Conservation (phyloP, 2,329 filamentous ascomycete species). For the Ophiostoma sp. region DNA sequence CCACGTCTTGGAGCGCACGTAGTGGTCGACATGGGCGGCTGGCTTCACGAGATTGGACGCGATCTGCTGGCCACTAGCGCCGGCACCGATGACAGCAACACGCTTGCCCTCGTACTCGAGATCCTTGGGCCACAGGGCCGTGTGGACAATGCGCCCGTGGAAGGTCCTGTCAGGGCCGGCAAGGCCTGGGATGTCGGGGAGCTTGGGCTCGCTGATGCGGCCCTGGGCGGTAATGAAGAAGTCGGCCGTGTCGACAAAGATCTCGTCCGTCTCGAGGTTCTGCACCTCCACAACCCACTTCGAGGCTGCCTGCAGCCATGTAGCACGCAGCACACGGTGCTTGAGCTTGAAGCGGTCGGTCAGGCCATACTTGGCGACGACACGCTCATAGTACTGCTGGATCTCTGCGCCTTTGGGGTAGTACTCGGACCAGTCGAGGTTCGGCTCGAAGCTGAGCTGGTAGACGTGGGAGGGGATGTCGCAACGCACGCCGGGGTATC, state of each 20-base stretch:
- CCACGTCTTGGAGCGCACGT: constrained; percentile 29
- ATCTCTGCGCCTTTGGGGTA: constrained; percentile 26
- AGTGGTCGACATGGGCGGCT: constrained; percentile 26
- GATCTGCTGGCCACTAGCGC: constrained; percentile 31
- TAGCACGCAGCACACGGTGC: constrained; percentile 23
- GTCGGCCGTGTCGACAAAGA: constrained; percentile 32
- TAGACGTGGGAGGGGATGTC: constrained; percentile 19
- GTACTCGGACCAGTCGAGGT: constrained; percentile 26
- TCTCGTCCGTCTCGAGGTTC: constrained; percentile 38
- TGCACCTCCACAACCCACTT: constrained; percentile 33
- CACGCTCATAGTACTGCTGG: constrained; percentile 25
- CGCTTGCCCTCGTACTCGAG: constrained; percentile 26
- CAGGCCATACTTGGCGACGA: constrained; percentile 21
- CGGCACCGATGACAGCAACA: constrained; percentile 31
- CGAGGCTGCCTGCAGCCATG: constrained; percentile 20
- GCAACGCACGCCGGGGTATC: constrained; percentile 25
- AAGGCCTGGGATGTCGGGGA: constrained; percentile 23
- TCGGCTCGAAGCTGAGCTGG: constrained; percentile 26
- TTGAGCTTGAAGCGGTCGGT: constrained; percentile 1
- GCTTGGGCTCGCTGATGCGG: constrained; percentile 21
- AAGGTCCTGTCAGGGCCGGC: constrained; percentile 7
- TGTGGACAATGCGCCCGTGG: constrained; percentile 22
- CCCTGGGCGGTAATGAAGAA: constrained; percentile 24
- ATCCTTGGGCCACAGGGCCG: constrained; percentile 17
- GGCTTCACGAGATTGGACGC: constrained; percentile 28